Evolutionary conservation across 106 monocot species (phyloP).

Genomic region (Phalaenopsis equestris): DNA sequence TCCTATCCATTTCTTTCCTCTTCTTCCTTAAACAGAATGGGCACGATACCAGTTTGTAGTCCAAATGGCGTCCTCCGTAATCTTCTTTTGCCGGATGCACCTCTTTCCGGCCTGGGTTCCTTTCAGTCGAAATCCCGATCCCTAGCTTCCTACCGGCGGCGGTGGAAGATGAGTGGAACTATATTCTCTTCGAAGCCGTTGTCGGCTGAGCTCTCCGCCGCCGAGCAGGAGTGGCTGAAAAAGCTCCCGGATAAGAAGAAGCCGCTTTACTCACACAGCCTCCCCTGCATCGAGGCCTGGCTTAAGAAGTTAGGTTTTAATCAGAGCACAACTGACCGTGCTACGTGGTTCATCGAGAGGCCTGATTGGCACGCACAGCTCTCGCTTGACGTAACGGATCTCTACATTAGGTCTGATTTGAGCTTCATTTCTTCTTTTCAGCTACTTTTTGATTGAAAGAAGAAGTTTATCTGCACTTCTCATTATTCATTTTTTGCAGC

Average conservation of each 20-base stretch:
- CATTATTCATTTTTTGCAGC: too few relatives aligned
- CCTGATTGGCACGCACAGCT: constrained; percentile 87
- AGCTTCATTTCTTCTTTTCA: not conserved
- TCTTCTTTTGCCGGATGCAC: not conserved
- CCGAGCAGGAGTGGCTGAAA: constrained; percentile 79
- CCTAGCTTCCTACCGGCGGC: constrained; percentile 3
- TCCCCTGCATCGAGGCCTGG: constrained; percentile 96
- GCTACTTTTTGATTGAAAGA: not conserved
- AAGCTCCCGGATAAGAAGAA: constrained; percentile 95
- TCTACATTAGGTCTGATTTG: constrained; percentile 53
- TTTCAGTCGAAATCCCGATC: not conserved
- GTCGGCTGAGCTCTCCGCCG: constrained; percentile 27
- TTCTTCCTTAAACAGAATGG: not conserved
- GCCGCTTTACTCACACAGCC: constrained; percentile 92
- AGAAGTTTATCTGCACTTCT: too few relatives aligned
- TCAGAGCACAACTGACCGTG: constrained; percentile 65
- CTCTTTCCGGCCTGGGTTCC: not conserved
- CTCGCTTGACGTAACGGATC: constrained; percentile 81
- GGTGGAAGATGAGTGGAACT: not conserved
- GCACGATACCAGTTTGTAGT: not conserved
- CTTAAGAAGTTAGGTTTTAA: constrained; percentile 60
- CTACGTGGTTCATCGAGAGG: constrained; percentile 72
- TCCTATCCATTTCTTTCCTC: not conserved
- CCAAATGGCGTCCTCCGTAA: not conserved
- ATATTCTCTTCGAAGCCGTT: constrained; percentile 3